Base-by-base conservation (phyloP, 805 yeast species). In the Barnettozyma californica region DNA sequence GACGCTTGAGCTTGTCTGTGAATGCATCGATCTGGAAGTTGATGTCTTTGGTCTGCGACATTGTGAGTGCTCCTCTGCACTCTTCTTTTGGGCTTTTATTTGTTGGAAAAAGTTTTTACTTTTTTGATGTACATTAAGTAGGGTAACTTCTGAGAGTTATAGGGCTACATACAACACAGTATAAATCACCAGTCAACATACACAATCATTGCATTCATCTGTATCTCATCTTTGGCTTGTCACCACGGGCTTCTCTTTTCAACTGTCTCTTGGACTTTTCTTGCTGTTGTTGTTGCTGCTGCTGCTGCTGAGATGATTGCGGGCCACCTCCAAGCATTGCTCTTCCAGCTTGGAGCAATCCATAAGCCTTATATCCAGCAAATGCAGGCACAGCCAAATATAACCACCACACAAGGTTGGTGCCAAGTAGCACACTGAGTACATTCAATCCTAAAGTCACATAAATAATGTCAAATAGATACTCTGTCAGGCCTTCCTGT, bases 1-100 rank as follows among this genome's bases (percentile, higher is more conserved):
- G 82, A 57, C 97, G 83, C 64, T 89, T 91, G 56, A 92, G 76
- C 58, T 78, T 76, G 25, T 75, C 75, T 13, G 73, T 64, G 51
- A 74, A 74, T 1, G 74, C 56, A 50, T 74, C 75, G 37, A 73
- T 66, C 26, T 69, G 71, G 40, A 66, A 64, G 54, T 68, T 68
- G 41, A 71, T 61, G 34, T 73, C 77, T 35, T 57, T 57, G 10
- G 37, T 43, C 37, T 52, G 56, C 5, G 58, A 45, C 43, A 40
- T 40, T 26, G 20, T 40, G 43, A 40, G 20, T 14, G 27, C 14
- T 20, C 38, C 4, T 9, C 38, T 4, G 38, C 14, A 13, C 14
- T 35, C 38, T 18, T 35, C 38, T 20, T 21, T 11, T 14, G n/a
- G 6, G 25, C 18, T 14, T 38, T 38, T 38, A 21, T 38, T 20